Evolutionary conservation across 2,329 filamentous ascomycete species (phyloP).

Genomic region (Sodiomyces alkalinus): DNA sequence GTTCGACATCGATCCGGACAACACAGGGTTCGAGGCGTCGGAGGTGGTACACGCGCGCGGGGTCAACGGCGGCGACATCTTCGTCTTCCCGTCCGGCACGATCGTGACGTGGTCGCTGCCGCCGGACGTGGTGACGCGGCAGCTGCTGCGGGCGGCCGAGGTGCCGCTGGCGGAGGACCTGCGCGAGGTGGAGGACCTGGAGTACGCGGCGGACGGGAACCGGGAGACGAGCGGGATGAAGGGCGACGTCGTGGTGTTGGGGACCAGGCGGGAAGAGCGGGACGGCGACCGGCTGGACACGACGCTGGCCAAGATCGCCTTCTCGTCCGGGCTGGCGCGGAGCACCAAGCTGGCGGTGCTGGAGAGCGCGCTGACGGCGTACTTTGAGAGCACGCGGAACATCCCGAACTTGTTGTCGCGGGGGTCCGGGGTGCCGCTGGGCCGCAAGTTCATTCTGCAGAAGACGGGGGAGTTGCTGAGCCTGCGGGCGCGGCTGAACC

Average conservation of each 20-base stretch:
- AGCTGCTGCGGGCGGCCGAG: slow-evolving; percentile 61
- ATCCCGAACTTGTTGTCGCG: slow-evolving; percentile 68
- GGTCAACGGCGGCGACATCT: slow-evolving; percentile 65
- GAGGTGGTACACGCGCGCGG: slow-evolving; percentile 49
- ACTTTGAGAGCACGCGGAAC: slow-evolving; percentile 72
- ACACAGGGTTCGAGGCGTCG: slow-evolving; percentile 41
- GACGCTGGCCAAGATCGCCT: slow-evolving; percentile 86
- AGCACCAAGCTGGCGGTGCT: slow-evolving; percentile 89
- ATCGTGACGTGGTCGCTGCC: slow-evolving; percentile 85
- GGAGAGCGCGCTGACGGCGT: slow-evolving; percentile 65
- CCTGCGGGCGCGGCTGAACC: slow-evolving; percentile 82
- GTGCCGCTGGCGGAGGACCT: slow-evolving; percentile 52
- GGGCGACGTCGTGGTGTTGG: slow-evolving; percentile 79
- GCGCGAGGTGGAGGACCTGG: slow-evolving; percentile 78
- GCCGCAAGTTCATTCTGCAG: slow-evolving; percentile 67
- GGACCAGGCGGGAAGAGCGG: slow-evolving; percentile 48
- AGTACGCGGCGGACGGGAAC: slow-evolving; percentile 62
- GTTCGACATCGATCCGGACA: slow-evolving; percentile 46
- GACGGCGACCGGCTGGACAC: slow-evolving; percentile 33
- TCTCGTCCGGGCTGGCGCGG: slow-evolving; percentile 83
- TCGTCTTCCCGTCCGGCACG: slow-evolving; percentile 89
- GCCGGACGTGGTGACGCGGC: slow-evolving; percentile 57
- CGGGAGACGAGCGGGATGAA: slow-evolving; percentile 64
- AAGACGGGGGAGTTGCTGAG: slow-evolving; percentile 88
- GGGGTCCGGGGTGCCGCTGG: slow-evolving; percentile 28